These are phyloP conservation scores for Pleurotus tuber-regium DNA, from an alignment of 768 basidiomycete genomes.

Conservation along the genomic window DNA sequence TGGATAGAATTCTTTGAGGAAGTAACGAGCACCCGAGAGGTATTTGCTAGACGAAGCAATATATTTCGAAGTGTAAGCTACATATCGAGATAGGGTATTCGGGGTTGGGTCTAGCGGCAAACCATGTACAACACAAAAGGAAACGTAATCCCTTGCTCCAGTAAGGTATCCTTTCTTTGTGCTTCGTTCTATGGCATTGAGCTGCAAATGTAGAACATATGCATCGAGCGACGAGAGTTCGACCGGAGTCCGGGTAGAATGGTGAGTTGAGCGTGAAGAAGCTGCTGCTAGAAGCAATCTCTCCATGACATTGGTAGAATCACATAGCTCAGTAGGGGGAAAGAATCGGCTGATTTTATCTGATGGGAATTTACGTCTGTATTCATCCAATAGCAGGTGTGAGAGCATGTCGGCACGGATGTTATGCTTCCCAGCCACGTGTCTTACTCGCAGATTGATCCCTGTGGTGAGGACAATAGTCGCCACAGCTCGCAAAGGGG, in stretches of 20 bases:
- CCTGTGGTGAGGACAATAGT: constrained; percentile 14
- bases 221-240: constrained; percentile 14
- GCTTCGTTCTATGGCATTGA: constrained; percentile 19
- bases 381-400: constrained; percentile 15
- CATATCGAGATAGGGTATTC: constrained; percentile 34
- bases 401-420: constrained; percentile 17
- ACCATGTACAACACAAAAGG: constrained; percentile 26
- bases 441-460: constrained; percentile 16
- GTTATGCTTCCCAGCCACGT: constrained; percentile 17
- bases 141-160: constrained; percentile 21
- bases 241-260: neutral
- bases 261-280: neutral
- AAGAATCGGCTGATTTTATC: constrained; percentile 18
- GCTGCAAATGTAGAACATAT: constrained; percentile 14
- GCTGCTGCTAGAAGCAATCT: neutral
- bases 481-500: constrained; percentile 14
- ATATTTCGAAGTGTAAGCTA: constrained; percentile 30
- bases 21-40: constrained; percentile 21
- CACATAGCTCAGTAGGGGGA: constrained; percentile 16
- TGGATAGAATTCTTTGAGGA: constrained; percentile 21
- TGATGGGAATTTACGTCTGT: constrained; percentile 12
- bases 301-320: constrained; percentile 18
- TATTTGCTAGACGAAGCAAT: constrained; percentile 18
- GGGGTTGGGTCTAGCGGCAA: constrained; percentile 26
- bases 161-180: constrained; percentile 17